A percentile compares a stretch with the other conserved stretches of the same genome.
Conservation (phyloP, 805 yeast genomes). For the Saccharomyces mikatae region DNA sequence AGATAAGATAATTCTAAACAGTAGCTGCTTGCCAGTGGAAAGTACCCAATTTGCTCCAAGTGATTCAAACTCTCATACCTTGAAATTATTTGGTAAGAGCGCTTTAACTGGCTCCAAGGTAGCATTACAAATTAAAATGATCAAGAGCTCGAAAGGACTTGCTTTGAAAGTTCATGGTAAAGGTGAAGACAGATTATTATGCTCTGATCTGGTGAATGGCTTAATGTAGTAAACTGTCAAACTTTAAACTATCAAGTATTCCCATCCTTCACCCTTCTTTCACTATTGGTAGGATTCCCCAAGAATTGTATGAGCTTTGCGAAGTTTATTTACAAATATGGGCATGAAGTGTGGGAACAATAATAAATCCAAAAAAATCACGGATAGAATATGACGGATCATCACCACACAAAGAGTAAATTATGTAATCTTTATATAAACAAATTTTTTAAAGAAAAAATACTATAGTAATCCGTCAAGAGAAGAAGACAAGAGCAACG, state of each 20-base stretch:
- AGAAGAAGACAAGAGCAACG: background rate
- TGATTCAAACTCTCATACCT: conserved; percentile 51
- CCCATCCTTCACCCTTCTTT: background rate
- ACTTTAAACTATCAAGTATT: background rate
- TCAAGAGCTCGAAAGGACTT: conserved; percentile 40
- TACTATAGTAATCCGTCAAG: background rate
- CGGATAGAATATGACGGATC: background rate
- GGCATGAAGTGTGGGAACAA: background rate
- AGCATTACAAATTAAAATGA: conserved; percentile 48
- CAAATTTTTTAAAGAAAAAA: background rate
- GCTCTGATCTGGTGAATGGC: conserved; percentile 24
- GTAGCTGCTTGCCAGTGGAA: conserved; percentile 67
- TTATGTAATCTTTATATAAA: background rate
- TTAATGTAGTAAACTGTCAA: conserved; percentile 14
- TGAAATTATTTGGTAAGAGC: conserved; percentile 80
- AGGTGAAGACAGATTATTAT: conserved; percentile 37
- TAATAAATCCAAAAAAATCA: background rate
- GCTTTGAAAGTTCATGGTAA: conserved; percentile 54
- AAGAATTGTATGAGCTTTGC: background rate
- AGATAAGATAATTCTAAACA: conserved; percentile 40
- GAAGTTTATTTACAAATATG: background rate
- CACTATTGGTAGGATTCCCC: background rate
- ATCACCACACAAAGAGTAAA: background rate
- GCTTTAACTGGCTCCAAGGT: conserved; percentile 31
- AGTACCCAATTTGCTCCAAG: conserved; percentile 56